A percentile compares a stretch with the other conserved stretches of the same genome.
phyloP scores from a whole-genome alignment of 179 eudicot species.

The Spergularia azorica region DNA sequence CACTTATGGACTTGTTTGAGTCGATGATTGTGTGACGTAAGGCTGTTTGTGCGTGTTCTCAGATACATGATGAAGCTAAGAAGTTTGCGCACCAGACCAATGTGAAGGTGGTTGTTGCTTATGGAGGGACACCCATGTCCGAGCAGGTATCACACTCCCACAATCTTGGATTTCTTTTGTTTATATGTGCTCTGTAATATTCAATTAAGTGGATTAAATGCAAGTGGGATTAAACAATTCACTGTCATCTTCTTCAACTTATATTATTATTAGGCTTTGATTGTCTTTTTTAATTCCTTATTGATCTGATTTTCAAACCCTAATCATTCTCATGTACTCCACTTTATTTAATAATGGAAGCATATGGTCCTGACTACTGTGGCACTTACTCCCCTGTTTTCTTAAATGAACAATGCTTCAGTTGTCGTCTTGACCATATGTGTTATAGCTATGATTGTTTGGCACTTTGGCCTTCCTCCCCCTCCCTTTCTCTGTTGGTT shows the following conservation, averaged over 20 bases:
- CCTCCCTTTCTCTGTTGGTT: neutral
- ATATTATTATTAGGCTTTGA: neutral
- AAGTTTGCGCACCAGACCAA: slow-evolving; percentile 77
- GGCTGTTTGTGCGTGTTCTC: slow-evolving; percentile 10
- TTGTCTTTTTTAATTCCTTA: neutral
- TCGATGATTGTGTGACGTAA: neutral
- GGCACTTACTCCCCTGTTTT: neutral
- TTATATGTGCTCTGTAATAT: slow-evolving; percentile 2
- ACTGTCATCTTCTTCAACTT: neutral
- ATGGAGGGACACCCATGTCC: slow-evolving; percentile 75
- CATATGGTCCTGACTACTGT: neutral
- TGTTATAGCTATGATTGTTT: too few species aligned
- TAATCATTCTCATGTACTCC: neutral
- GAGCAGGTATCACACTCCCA: slow-evolving; percentile 51
- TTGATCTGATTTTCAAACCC: neutral
- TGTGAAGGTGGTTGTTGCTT: slow-evolving; percentile 71
- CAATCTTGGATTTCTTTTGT: slow-evolving; percentile 14
- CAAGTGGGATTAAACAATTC: neutral
- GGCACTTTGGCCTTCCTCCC: too few species aligned
- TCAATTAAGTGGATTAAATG: neutral
- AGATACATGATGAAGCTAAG: slow-evolving; percentile 80
- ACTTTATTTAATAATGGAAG: neutral
- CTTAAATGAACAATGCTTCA: too few species aligned
- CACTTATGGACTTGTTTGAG: neutral
- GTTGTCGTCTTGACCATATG: too few species aligned